These are phyloP conservation scores for Rutstroemia sp. DNA, from an alignment of 2,329 filamentous ascomycete genomes.

Conservation along the genomic window DNA sequence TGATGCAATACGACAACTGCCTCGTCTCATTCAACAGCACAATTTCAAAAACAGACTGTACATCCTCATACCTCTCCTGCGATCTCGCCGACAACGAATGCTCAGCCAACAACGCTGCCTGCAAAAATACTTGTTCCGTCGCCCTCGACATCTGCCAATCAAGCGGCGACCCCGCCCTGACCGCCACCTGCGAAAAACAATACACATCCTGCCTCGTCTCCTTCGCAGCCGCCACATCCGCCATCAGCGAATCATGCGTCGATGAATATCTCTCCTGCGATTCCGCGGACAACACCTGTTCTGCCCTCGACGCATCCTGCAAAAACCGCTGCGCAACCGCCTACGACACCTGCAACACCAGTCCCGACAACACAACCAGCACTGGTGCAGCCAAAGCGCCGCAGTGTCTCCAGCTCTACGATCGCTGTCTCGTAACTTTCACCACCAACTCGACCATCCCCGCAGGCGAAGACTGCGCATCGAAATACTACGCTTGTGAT, in stretches of 20 bases:
- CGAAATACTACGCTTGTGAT: background rate
- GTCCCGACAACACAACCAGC: slow-evolving; percentile 7
- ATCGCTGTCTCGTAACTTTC: slow-evolving; percentile 12
- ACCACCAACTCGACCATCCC: slow-evolving; percentile 3
- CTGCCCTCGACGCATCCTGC: background rate
- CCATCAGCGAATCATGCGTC: slow-evolving; percentile 2
- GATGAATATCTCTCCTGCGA: background rate
- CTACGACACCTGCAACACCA: slow-evolving; percentile 10
- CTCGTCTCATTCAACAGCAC: background rate
- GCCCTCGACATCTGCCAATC: slow-evolving; percentile 9
- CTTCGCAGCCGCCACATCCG: slow-evolving; percentile 2
- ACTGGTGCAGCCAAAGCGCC: background rate
- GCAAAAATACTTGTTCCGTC: slow-evolving; percentile 13
- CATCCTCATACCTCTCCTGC: background rate
- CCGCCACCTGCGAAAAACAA: slow-evolving; percentile 2
- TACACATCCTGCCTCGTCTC: slow-evolving; percentile 10
- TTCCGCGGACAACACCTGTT: background rate
- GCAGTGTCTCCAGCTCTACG: slow-evolving; percentile 11
- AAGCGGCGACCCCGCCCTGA: slow-evolving; percentile 6
- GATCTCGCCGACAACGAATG: slow-evolving; percentile 6
- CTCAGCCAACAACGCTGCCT: slow-evolving; percentile 1
- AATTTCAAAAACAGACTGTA: background rate
- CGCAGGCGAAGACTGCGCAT: slow-evolving; percentile 2
- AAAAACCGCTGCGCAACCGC: slow-evolving; percentile 13
- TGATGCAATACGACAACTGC: slow-evolving; percentile 9